Base-by-base conservation (phyloP, 2,329 filamentous ascomycete species). In the Graphium sp. region DNA sequence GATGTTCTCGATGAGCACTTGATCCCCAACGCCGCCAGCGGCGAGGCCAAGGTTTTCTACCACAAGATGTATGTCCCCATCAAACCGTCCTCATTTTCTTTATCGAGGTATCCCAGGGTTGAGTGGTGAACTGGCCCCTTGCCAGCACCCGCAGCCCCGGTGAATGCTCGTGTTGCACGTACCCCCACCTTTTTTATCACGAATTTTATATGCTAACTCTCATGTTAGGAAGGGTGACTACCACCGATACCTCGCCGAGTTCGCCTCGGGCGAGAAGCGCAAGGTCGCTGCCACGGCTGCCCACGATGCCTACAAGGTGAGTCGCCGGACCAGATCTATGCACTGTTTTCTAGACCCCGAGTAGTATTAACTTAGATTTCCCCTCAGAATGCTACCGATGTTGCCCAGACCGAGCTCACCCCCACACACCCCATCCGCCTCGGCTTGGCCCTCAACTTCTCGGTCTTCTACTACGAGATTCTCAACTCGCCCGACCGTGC, bases 11-110 rank as follows among this genome's bases (percentile, higher is more conserved):
- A 94, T 56, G 68, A 93, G 50, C 76, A 74, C 53, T 69, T 95
- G 50, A 95, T 95, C 53, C 85, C 85, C 58, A 87, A 89, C 61
- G 87, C 87, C 52, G 79, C 89, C 61, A 79, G 82, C 42, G 87
- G 87, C 64, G 87, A 95, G 71, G 93, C 84, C 57, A 95, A 94
- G 76, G 87, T 95, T 55, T 95, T 95, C 62, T 95, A 95, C 69
- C 85, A 94, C 78, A 95, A 95, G 76, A 95, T 95, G 87, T 94
- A 65, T 46, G 81, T 68, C 40, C 34, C n/a, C n/a, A 15, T 27
- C 29, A 25, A 24, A 13, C 27, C 12, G n/a, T 16, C 28, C 21
- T 22, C 14, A 21, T 18, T 24, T 22, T 24, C 28, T 18, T 10
- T 24, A n/a, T 7, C 5, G 21, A 12, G 11, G n/a, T 12, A 18